Base-by-base conservation (phyloP, 2,329 filamentous ascomycete species). In the Phyllosticta capitalensis region DNA sequence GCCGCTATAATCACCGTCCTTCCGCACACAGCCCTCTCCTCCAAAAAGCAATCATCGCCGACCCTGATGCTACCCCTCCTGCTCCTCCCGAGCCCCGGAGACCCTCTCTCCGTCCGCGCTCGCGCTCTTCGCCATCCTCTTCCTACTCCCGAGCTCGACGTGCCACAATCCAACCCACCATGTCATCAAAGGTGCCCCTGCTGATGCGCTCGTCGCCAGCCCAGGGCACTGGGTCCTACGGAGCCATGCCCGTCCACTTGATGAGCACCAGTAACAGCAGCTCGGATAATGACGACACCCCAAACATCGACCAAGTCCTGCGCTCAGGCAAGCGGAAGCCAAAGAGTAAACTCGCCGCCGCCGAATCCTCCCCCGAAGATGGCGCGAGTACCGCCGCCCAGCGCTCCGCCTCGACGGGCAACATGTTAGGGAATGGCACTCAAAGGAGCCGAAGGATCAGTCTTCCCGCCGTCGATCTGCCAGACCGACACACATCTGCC, bases 161-260 rank as follows among this genome's bases (percentile, higher is more conserved):
- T 52, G 56, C 30, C 17, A 12, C 56, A 49, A 9, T 33, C 19
- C 19, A n/a, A 19, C 21, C 21, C 58, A 38, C 55, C 51, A 80
- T 79, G 77, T 79, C 38, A n/a, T n/a, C 78, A 62, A 75, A 74
- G 68, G 74, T 79, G 63, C 82, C 82, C 61, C 78, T 85, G 60
- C 74, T 86, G 58, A 72, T 83, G 69, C 80, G 81, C 62, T 82
- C 82, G 55, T 82, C 82, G 64, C 82, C 83, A 51, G 81, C 81
- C 33, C 78, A 81, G 68, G 83, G 81, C 60, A 83, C 81, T 38
- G 80, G 81, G 21, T 84, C 82, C 17, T 86, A 86, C 69, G 83
- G 83, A 58, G 81, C 81, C 4, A 76, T 82, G 21, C 81, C 80
- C 5, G 66, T 80, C 50, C 69, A 76, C 45, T 75, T 69, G 24